Evolutionary conservation across 345 rosid genomes (phyloP).

Genomic region (rapeseed (Brassica napus)): Da-Ae NC_063445.1:12567501-12568000

Average conservation of each 20-base stretch:
- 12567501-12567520: neutral
- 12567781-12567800: neutral
- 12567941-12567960: slow-evolving; percentile 70
- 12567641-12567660: no score
- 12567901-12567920: slow-evolving; percentile 8
- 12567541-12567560: no score
- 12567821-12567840: slow-evolving; percentile 97
- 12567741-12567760: neutral
- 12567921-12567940: slow-evolving; percentile 42
- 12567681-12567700: neutral
- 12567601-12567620: no score
- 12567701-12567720: no score
- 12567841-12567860: slow-evolving; percentile 60
- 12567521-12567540: neutral
- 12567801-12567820: slow-evolving; percentile 2
- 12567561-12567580: no score
- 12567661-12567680: no score
- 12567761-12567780: neutral
- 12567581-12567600: no score
- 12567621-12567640: no score
- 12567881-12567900: neutral
- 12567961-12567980: slow-evolving; percentile 62
- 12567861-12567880: slow-evolving; percentile 43
- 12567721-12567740: neutral
- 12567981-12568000: slow-evolving; percentile 76